Evolutionary conservation across 352 stramenopile genomes (phyloP).

Genomic region (Phytopythium sindhum): DNA sequence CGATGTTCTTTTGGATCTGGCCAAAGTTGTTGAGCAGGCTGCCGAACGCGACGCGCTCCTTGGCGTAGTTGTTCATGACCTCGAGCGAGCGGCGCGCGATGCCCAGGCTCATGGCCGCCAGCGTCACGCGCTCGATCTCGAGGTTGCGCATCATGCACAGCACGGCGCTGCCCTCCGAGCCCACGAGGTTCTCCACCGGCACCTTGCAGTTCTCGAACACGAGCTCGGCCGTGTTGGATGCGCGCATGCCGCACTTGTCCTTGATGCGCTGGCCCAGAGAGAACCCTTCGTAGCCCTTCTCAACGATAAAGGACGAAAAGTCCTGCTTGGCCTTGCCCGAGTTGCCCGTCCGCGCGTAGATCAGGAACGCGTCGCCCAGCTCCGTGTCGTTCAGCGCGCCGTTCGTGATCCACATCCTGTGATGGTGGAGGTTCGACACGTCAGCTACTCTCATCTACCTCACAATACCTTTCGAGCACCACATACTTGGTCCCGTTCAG

Average conservation of each 20-base stretch:
- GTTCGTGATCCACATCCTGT: constrained; percentile 99
- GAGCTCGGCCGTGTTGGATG: constrained; percentile 97
- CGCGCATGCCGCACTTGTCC: constrained; percentile 98
- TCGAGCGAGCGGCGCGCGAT: constrained; percentile 97
- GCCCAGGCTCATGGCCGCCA: constrained; percentile 96
- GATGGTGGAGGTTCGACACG: neutral
- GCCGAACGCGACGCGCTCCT: constrained; percentile 95
- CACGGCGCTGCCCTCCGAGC: constrained; percentile 65
- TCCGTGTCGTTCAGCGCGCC: constrained; percentile 94
- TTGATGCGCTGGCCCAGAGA: constrained; percentile 97
- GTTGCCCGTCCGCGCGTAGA: constrained; percentile 96
- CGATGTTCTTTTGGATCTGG: constrained; percentile 97
- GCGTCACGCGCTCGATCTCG: constrained; percentile 97
- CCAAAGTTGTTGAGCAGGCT: constrained; percentile 88
- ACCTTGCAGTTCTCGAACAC: constrained; percentile 98
- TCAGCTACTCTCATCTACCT: neutral
- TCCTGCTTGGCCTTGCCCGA: constrained; percentile 83
- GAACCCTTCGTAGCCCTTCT: constrained; percentile 97
- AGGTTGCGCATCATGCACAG: constrained; percentile 97
- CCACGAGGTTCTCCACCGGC: constrained; percentile 92
- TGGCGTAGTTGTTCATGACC: constrained; percentile 95
- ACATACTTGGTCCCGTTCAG: constrained; percentile 84
- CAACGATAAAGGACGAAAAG: constrained; percentile 97
- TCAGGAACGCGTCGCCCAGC: constrained; percentile 96
- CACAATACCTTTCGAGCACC: neutral